Evolutionary conservation across 768 basidiomycete genomes (phyloP).

Genomic region (Lentinula detonsa): DNA sequence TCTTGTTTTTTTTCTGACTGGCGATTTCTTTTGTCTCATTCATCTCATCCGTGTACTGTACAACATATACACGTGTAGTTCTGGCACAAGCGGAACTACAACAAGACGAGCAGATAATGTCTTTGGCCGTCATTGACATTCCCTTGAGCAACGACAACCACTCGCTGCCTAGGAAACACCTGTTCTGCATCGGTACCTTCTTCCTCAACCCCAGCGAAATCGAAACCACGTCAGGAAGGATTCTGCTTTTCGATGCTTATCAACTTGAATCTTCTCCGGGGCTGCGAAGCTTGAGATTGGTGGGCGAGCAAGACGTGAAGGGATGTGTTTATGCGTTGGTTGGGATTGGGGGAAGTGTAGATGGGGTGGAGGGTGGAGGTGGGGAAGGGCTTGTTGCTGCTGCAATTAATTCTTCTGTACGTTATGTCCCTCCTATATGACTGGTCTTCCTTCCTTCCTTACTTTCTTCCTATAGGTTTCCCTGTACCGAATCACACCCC

Average conservation of each 20-base stretch:
- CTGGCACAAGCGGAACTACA: constrained; percentile 28
- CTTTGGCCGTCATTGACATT: constrained; percentile 32
- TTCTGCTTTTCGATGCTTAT: constrained; percentile 49
- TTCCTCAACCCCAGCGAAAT: constrained; percentile 33
- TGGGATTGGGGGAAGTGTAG: constrained; percentile 23
- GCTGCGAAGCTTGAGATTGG: constrained; percentile 12
- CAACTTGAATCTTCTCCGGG: constrained; percentile 2
- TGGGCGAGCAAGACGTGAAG: constrained; percentile 37
- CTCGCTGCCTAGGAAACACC: constrained; percentile 18
- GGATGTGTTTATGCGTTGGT: constrained; percentile 72
- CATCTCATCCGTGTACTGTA: not conserved
- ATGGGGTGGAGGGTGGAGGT: too few relatives aligned
- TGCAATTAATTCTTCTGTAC: constrained; percentile 72
- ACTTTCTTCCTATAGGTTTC: constrained; percentile 32
- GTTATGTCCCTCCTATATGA: too few relatives aligned
- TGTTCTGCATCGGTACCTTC: constrained; percentile 49
- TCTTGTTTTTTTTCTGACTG: too few relatives aligned
- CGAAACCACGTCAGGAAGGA: constrained; percentile 50
- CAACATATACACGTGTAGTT: not conserved
- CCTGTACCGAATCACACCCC: constrained; percentile 28
- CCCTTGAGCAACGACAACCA: constrained; percentile 17
- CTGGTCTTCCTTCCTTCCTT: too few relatives aligned
- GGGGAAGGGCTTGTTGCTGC: constrained; percentile 40
- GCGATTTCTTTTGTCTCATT: not conserved
- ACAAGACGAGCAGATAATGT: constrained; percentile 56